Base-by-base conservation (phyloP, 306 rosid genomes). In the Echinosophora koreensis region DNA sequence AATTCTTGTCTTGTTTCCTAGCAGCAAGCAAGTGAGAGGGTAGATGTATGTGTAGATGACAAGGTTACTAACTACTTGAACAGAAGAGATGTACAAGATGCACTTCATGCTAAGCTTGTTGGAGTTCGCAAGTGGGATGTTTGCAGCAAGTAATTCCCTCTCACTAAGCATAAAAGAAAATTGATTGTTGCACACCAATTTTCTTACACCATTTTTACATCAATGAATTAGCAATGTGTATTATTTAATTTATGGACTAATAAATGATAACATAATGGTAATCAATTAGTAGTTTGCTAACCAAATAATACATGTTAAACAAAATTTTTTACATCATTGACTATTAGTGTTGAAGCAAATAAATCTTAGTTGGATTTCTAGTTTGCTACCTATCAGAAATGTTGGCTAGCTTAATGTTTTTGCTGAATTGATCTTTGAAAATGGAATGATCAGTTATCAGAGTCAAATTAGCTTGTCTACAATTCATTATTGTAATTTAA, bases 21-120 rank as follows among this genome's bases (percentile, higher is more conserved):
- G 66, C 87, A 95, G 99, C 89, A 90, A 89, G 87, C 84, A 77
- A 73, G 79, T 9, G 96, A 90, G 81, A 80, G 87, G 13, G 66
- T 95, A 47, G 99, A 95, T 79, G 99, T 95, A 16, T 95, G 99
- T 16, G 99, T 95, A 41, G 99, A 95, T 78, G 99, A 95, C 60
- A 89, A 95, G 81, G 90, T 87, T 12, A 92, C 92, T 5, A 95
- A 89, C 70, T 95, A 95, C 78, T 87, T 95, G 54, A 95, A 95
- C 85, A 57, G 97, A 69, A 85, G 54, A 78, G 99, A 95, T 55
- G 99, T 90, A 67, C 92, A 85, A 65, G 82, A 80, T 37, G 96
- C 97, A 5, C 93, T 95, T 64, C 99, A 82, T 71, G 99, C 97
- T 1, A 91, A 86, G 47, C 97, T 95, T 68, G 91, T 95, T 42